Percentiles rank a stretch among this genome's conserved stretches.
These are phyloP conservation scores for Annona squamosa DNA, from an alignment of 164 flowering plant genomes.

Conservation along the genomic window DNA sequence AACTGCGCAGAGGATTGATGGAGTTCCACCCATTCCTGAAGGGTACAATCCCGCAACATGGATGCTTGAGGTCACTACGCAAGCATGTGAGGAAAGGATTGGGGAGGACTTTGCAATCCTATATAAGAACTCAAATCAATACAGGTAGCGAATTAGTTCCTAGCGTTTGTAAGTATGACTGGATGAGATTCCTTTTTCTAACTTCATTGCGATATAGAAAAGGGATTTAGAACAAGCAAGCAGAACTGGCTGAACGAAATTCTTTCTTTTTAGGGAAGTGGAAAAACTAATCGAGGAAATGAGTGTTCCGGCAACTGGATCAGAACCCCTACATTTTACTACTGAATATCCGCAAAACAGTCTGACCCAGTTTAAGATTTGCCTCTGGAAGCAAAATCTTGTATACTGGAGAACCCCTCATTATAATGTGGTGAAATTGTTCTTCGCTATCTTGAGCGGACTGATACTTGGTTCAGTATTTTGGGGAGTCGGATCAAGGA, in stretches of 20 bases:
- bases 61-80: conserved; percentile 87
- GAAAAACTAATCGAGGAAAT: conserved; percentile 48
- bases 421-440: conserved; percentile 66
- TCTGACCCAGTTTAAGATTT: conserved; percentile 42
- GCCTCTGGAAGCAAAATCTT: conserved; percentile 80
- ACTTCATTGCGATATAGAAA: background rate
- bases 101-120: conserved; percentile 56
- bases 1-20: conserved; percentile 38
- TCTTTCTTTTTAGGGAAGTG: conserved; percentile 42
- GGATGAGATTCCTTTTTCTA: background rate
- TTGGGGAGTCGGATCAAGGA: conserved; percentile 73
- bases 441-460: conserved; percentile 52
- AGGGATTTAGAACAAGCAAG: background rate
- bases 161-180: background rate
- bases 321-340: conserved; percentile 55
- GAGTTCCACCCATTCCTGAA: conserved; percentile 48
- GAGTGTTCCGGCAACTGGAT: conserved; percentile 57
- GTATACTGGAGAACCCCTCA: conserved; percentile 90
- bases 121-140: conserved; percentile 57
- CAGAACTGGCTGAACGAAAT: background rate
- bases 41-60: conserved; percentile 96
- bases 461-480: conserved; percentile 68
- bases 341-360: conserved; percentile 42
- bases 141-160: conserved; percentile 33
- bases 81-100: conserved; percentile 56